Base-by-base conservation (phyloP, 345 rosid species). In the Rubroshorea leprosula region DNA sequence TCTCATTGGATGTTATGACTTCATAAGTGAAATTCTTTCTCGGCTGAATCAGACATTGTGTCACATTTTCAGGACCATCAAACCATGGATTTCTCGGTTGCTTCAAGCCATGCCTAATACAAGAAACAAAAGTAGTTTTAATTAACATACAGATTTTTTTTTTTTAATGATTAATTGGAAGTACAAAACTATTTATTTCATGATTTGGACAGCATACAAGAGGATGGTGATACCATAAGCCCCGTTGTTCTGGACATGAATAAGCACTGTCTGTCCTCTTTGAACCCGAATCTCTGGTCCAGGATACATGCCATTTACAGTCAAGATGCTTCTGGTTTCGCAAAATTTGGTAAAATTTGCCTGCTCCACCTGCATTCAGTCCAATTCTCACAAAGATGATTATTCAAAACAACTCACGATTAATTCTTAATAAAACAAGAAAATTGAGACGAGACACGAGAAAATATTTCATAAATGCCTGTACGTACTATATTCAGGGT, bases 251-350 rank as follows among this genome's bases (percentile, higher is more conserved):
- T 72, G 60, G 55, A 83, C 83, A 15, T 66, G 75, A 17, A 83
- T 76, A n/a, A 31, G 55, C 38, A 77, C 56, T 2, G 59, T 76
- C 51, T 84, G 81, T 9, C 84, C 84, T 65, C 59, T 77, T 16
- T 53, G 52, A 19, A 65, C 84, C 22, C 62, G 65, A 15, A 81
- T 62, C 12, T 67, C 56, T 8, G 83, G 86, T 20, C 83, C 86
- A 6, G 86, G 86, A 44, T 67, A 78, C n/a, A 68, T 60, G 39
- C 75, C 79, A 29, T 81, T 81, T 39, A 76, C 78, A 8, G 81
- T 72, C 63, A 81, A 52, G 16, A 81, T 65, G 14, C 46, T 62
- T 59, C 76, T 76, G 14, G 71, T 76, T 49, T 54, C 23, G 58
- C 83, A 78, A 16, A 78, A 66, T 59, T 70, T 60, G 15, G 81